Percentiles rank a stretch among this genome's conserved stretches.
phyloP scores from a whole-genome alignment of 2,329 filamentous ascomycete genomes.

The Fusarium sulawesiense region DNA sequence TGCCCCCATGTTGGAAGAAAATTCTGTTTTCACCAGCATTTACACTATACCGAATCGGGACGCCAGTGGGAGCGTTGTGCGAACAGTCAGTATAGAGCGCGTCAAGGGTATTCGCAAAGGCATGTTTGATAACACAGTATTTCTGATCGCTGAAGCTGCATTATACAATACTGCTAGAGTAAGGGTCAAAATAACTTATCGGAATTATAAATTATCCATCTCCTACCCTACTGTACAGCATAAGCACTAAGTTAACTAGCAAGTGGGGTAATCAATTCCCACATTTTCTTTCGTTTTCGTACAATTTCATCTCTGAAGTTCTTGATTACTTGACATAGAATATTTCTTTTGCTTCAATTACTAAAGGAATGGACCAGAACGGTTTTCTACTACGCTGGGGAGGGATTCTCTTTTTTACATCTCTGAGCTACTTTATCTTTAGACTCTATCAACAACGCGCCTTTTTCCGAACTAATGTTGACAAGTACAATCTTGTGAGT shows the following conservation, averaged over 20 bases:
- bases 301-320: not conserved
- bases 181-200: not conserved
- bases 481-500: conserved; percentile 1
- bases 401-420: not conserved
- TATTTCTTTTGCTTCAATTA: not conserved
- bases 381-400: not conserved
- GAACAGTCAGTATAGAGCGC: not conserved
- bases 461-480: not conserved
- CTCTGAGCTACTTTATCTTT: not conserved
- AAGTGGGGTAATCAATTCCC: not conserved
- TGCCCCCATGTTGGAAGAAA: too few relatives aligned
- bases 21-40: too few relatives aligned
- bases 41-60: not conserved
- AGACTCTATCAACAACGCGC: not conserved
- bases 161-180: not conserved
- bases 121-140: accelerated
- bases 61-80: too few relatives aligned
- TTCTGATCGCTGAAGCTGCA: accelerated
- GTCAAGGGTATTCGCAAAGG: not conserved
- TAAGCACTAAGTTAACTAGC: not conserved
- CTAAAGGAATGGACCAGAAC: not conserved
- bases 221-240: not conserved
- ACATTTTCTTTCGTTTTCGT: not conserved
- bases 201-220: not conserved
- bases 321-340: accelerated